Evolutionary conservation across 352 stramenopile genomes (phyloP), one percentile per base, ranked within the genome.

Genomic region (Pythium phragmiticola): DNA sequence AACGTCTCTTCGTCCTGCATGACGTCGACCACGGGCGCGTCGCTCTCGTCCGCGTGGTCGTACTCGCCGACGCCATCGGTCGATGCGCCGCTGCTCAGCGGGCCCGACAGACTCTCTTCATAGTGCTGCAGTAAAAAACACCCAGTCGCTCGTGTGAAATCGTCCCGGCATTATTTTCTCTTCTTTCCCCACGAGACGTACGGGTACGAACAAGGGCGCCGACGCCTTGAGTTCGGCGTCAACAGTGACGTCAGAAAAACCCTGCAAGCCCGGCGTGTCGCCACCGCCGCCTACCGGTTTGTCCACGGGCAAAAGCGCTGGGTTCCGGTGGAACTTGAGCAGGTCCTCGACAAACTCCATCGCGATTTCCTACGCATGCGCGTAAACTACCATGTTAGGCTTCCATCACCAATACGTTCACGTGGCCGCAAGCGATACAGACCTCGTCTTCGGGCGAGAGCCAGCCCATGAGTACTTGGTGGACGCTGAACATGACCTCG

Each of bases 401-500:
- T 14, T 39, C 34, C 11, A 13, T 39, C 34, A 6, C 34, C 34
- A 11, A 1, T 39, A 39, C 7, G 49, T 41, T 7, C 49, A 17
- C 39, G 56, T 33, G 16, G n/a, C 14, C 21, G 19, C 8, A 19
- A 30, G 26, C 26, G 26, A 30, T 3, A 57, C 54, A 28, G 45
- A 88, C 80, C 70, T 90, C 84, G 70, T 92, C 80, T 59, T 92
- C 84, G 8, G 79, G 78, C 12, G 81, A 76, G 9, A 94, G 63
- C 83, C 83, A 94, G 59, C 84, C 85, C 83, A 92, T 92, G 65
- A 94, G 76, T 66, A 94, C 79, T 57, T 92, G 75, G 66, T 92
- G 79, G 39, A 92, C 82, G 62, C 84, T 88, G 71, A 82, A 82
- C 62, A 79, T 84, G 58, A 83, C 74, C 45, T 88, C 80, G 11